Percentiles rank a stretch among this genome's conserved stretches.
phyloP scores from a whole-genome alignment of 2,329 filamentous ascomycete genomes.

The Pestalotiopsis sp. region DNA sequence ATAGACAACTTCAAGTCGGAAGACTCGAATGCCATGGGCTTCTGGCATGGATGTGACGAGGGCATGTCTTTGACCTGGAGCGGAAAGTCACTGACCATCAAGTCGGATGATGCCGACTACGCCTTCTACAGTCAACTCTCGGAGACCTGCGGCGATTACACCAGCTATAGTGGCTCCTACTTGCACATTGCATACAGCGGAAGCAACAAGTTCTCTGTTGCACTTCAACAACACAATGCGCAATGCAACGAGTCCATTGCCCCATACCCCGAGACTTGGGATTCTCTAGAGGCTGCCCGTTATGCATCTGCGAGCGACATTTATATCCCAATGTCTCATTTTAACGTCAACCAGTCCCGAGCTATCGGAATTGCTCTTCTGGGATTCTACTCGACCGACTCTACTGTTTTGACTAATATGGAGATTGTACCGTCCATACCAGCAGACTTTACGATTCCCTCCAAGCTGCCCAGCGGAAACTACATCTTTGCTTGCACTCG shows the following conservation, averaged over 20 bases:
- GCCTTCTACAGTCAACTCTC: slow-evolving; percentile 63
- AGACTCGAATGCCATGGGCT: slow-evolving; percentile 59
- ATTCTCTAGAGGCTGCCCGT: slow-evolving; percentile 65
- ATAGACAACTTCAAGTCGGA: slow-evolving; percentile 62
- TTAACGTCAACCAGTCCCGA: slow-evolving; percentile 60
- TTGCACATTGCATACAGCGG: slow-evolving; percentile 68
- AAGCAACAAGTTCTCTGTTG: slow-evolving; percentile 63
- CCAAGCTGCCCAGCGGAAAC: slow-evolving; percentile 62
- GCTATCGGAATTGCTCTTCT: slow-evolving; percentile 63
- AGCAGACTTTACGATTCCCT: slow-evolving; percentile 50
- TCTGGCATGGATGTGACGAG: slow-evolving; percentile 70
- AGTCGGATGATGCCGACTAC: slow-evolving; percentile 62
- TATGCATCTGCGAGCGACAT: slow-evolving; percentile 59
- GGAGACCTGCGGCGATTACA: slow-evolving; percentile 57
- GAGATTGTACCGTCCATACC: slow-evolving; percentile 64
- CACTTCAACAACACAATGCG: slow-evolving; percentile 68
- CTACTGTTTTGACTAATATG: slow-evolving; percentile 56
- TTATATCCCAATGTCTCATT: slow-evolving; percentile 69
- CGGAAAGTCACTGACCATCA: slow-evolving; percentile 55
- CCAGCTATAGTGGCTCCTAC: slow-evolving; percentile 57
- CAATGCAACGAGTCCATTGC: slow-evolving; percentile 56
- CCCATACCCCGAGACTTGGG: slow-evolving; percentile 69
- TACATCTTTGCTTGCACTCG: slow-evolving; percentile 66
- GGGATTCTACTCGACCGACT: slow-evolving; percentile 60
- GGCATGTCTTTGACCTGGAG: slow-evolving; percentile 54